Base-by-base conservation (phyloP, 139 green algal species). In the Haematococcus sp. region DNA sequence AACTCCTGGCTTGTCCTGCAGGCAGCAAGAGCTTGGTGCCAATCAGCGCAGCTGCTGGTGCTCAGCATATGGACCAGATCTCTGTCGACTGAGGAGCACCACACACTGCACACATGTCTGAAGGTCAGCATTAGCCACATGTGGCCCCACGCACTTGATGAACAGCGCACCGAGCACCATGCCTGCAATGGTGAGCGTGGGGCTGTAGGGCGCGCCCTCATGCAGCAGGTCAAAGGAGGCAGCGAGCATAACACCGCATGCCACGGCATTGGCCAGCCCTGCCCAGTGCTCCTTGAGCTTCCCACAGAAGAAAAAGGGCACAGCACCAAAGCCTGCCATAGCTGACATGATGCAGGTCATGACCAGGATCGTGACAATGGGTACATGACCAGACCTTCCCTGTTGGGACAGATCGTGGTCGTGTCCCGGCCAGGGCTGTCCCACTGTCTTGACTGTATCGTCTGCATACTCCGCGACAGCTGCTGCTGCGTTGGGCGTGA, bases 231-330 rank as follows among this genome's bases (percentile, higher is more conserved):
- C 95, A 79, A 98, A 99, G 68, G 81, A 93, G 15, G 93, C 93
- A 1, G 95, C 93, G 34, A 99, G 79, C 95, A 99, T 99, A 32
- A 99, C 95, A 1, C 95, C 95, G 66, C 91, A 96, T 11, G 95
- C 95, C 1, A 98, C 74, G 3, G 94, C 93, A 67, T 96, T 97
- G 51, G 93, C 91, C 23, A 98, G 69, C 35, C 88, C 94, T 2
- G 85, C 79, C 79, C 80, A 89, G 15, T 43, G 54, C 16, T 74
- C 63, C 31, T 83, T 64, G 2, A 83, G 66, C 71, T 83, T 81
- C 54, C 74, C 74, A n/a, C 58, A 43, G n/a, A 30, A 65, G 19
- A 94, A 88, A 79, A 92, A 95, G n/a, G 92, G 92, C 32, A 91
- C 25, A 0, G 90, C 87, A 3, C 92, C 92, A 20, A 95, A 71